phyloP scores from a whole-genome alignment of 75 land plant genomes.

The Selaginella moellendorffii region DNA sequence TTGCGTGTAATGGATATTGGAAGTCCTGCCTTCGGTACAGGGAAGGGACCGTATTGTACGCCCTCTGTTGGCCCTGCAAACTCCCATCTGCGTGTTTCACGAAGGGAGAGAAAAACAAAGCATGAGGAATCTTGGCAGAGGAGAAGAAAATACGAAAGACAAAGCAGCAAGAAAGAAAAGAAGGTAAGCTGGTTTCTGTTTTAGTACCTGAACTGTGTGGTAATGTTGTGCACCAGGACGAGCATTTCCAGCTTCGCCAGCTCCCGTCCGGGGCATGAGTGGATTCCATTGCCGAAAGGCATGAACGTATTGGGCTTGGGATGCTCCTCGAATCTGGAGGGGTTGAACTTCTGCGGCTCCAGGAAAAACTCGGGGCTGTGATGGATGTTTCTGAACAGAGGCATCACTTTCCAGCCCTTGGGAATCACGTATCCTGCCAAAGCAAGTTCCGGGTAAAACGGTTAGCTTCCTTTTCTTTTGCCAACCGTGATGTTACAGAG shows the following conservation, averaged over 20 bases:
- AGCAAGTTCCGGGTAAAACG: not conserved
- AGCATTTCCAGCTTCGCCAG: slow-evolving; percentile 67
- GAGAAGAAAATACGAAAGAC: too few relatives aligned
- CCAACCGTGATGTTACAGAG: too few relatives aligned
- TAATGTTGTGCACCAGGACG: slow-evolving; percentile 59
- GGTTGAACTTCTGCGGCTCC: slow-evolving; percentile 77
- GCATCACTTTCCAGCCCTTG: slow-evolving; percentile 92
- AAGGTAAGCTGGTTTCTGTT: too few relatives aligned
- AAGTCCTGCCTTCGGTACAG: slow-evolving; percentile 46
- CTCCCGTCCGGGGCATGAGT: slow-evolving; percentile 75
- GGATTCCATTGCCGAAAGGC: slow-evolving; percentile 75
- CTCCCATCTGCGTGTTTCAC: slow-evolving; percentile 34
- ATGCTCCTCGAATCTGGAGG: slow-evolving; percentile 69
- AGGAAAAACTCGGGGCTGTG: slow-evolving; percentile 61
- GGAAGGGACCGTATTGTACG: slow-evolving; percentile 58
- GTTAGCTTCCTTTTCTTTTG: not conserved
- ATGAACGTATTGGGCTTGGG: slow-evolving; percentile 67
- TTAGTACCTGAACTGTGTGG: slow-evolving; percentile 80
- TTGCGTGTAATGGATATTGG: slow-evolving; percentile 28
- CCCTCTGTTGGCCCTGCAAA: slow-evolving; percentile 30
- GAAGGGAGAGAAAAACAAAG: not conserved
- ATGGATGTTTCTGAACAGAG: slow-evolving; percentile 74
- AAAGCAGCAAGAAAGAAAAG: too few relatives aligned
- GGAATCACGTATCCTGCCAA: slow-evolving; percentile 69
- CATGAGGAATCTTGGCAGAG: too few relatives aligned